phyloP scores from a whole-genome alignment of 805 yeast genomes.

The Priceomyces carsonii region DNA sequence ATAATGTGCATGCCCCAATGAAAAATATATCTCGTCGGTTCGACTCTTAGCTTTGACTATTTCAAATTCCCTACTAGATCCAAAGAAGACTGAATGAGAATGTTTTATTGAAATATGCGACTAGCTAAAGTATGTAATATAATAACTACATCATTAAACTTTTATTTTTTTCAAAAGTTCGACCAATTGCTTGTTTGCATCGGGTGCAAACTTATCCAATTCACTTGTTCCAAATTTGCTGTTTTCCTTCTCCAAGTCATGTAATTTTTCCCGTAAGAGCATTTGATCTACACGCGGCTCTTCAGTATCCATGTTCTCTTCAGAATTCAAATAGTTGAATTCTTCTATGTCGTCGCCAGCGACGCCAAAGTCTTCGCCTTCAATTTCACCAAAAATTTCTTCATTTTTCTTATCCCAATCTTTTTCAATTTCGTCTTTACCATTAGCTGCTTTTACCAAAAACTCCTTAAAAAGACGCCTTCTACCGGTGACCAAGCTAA shows the following conservation, averaged over 20 bases:
- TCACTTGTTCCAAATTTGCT: constrained; percentile 26
- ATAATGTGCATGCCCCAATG: too few relatives aligned
- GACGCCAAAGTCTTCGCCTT: constrained; percentile 38
- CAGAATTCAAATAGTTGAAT: constrained; percentile 31
- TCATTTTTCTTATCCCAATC: constrained; percentile 50
- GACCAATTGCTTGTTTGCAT: constrained; percentile 11
- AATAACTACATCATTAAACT: neutral
- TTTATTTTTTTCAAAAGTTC: neutral
- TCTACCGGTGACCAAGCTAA: constrained; percentile 36
- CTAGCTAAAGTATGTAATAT: too few relatives aligned
- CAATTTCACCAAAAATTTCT: constrained; percentile 23
- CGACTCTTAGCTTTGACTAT: too few relatives aligned
- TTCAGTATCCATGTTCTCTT: constrained; percentile 12
- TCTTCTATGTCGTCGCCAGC: constrained; percentile 44
- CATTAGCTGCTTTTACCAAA: constrained; percentile 21
- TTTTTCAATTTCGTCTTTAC: constrained; percentile 24
- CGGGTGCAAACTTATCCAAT: constrained; percentile 28
- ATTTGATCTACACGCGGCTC: constrained; percentile 11
- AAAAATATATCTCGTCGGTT: too few relatives aligned
- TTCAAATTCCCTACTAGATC: too few relatives aligned
- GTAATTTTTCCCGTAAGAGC: constrained; percentile 11
- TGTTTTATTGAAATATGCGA: too few relatives aligned
- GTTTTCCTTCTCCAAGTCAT: constrained; percentile 14
- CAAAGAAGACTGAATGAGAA: too few relatives aligned
- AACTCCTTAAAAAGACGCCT: constrained; percentile 39